Evolutionary conservation across 2,329 filamentous ascomycete species (phyloP).

Genomic region (Myotisia sp.): DNA sequence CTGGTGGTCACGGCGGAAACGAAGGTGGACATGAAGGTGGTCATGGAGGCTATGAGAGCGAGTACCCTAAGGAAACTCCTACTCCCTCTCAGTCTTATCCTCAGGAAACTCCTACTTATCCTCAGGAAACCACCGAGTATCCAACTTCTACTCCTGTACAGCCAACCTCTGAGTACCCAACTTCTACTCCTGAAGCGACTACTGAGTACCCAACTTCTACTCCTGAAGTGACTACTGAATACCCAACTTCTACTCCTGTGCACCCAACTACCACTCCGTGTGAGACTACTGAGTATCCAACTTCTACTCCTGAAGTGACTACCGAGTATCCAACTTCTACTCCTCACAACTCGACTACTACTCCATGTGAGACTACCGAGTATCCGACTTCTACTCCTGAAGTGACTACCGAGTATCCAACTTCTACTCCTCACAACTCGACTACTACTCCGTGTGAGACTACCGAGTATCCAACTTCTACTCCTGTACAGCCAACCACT

Average conservation of each 20-base stretch:
- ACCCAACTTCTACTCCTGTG: slow-evolving; percentile 5
- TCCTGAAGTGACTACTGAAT: no score
- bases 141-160: slow-evolving; percentile 2
- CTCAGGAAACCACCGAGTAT: no score
- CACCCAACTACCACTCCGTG: slow-evolving; percentile 7
- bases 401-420: slow-evolving; percentile 5
- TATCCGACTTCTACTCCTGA: slow-evolving; percentile 7
- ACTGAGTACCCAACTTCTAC: no score
- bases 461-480: neutral
- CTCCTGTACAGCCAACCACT: neutral
- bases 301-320: neutral
- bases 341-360: slow-evolving; percentile 7
- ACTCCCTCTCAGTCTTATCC: no score
- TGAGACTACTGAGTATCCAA: slow-evolving; percentile 1
- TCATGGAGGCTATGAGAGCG: neutral
- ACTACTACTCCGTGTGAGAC: slow-evolving; percentile 7
- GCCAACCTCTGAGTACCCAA: slow-evolving; percentile 1
- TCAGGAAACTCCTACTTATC: no score
- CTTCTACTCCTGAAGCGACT: slow-evolving; percentile 6
- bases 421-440: slow-evolving; percentile 7
- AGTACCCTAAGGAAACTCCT: neutral
- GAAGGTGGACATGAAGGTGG: neutral
- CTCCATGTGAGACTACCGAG: neutral
- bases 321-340: slow-evolving; percentile 1
- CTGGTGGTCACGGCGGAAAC: neutral